Conservation (phyloP, 108 stramenopile species). For the Parietichytrium sp. region DNA sequence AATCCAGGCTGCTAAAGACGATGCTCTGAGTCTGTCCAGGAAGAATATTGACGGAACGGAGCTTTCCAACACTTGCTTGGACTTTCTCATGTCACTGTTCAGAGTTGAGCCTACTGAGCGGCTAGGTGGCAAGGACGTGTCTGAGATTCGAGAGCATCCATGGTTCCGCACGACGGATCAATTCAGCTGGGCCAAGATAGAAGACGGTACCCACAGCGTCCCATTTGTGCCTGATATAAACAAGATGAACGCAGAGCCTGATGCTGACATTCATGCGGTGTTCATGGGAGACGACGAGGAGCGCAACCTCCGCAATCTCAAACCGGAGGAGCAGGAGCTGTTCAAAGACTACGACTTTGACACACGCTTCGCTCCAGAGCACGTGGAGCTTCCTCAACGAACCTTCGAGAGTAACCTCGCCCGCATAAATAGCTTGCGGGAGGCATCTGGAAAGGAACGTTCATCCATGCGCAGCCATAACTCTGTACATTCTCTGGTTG, state of each 20-base stretch:
- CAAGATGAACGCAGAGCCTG: slow-evolving; percentile 22
- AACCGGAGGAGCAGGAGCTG: neutral
- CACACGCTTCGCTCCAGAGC: neutral
- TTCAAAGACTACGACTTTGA: slow-evolving; percentile 12
- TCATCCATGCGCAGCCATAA: too few species aligned
- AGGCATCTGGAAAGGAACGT: too few species aligned
- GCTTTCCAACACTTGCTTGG: neutral
- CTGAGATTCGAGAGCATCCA: neutral
- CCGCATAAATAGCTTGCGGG: too few species aligned
- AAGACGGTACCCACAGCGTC: neutral
- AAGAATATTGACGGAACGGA: too few species aligned
- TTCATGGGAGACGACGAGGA: slow-evolving; percentile 35
- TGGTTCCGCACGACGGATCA: neutral
- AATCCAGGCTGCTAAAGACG: neutral
- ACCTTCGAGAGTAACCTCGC: neutral
- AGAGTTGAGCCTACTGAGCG: neutral
- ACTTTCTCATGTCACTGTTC: neutral
- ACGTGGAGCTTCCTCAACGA: neutral
- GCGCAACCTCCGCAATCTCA: neutral
- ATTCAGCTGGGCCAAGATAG: neutral
- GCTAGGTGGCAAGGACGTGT: neutral
- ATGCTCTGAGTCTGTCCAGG: neutral
- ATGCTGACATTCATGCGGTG: slow-evolving; percentile 26
- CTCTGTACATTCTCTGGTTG: too few species aligned
- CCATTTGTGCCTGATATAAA: slow-evolving; percentile 33